phyloP scores from a whole-genome alignment of 345 rosid genomes.

The Salix caprea region DNA sequence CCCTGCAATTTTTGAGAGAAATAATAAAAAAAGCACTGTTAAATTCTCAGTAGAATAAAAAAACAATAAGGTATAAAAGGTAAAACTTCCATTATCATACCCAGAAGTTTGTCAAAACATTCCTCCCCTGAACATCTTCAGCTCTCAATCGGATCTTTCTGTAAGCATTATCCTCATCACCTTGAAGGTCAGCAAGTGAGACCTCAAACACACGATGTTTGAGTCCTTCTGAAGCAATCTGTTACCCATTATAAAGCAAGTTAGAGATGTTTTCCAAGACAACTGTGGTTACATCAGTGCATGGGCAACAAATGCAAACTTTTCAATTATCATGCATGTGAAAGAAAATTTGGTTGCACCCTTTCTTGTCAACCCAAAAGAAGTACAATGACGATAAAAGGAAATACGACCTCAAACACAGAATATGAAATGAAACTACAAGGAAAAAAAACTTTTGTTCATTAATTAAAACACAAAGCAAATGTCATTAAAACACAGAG shows the following conservation, averaged over 20 bases:
- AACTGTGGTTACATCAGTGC: neutral
- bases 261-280: neutral
- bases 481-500: neutral
- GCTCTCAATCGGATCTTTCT: conserved; percentile 91
- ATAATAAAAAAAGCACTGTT: neutral
- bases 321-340: neutral
- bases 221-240: conserved; percentile 98
- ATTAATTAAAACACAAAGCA: neutral
- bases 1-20: conserved; percentile 43
- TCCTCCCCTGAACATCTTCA: conserved; percentile 90
- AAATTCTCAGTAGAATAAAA: neutral
- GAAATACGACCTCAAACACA: neutral
- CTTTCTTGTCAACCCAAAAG: neutral
- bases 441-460: neutral
- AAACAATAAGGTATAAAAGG: too few relatives aligned
- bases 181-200: conserved; percentile 85
- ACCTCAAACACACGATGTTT: conserved; percentile 89
- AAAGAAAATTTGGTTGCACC: neutral
- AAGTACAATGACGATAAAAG: neutral
- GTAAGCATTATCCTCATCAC: conserved; percentile 78
- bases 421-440: neutral
- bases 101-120: conserved; percentile 93
- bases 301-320: neutral
- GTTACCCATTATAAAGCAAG: neutral
- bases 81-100: conserved; percentile 30